Conservation (phyloP, 306 rosid genomes). For the Canavalia gladiata region DNA sequence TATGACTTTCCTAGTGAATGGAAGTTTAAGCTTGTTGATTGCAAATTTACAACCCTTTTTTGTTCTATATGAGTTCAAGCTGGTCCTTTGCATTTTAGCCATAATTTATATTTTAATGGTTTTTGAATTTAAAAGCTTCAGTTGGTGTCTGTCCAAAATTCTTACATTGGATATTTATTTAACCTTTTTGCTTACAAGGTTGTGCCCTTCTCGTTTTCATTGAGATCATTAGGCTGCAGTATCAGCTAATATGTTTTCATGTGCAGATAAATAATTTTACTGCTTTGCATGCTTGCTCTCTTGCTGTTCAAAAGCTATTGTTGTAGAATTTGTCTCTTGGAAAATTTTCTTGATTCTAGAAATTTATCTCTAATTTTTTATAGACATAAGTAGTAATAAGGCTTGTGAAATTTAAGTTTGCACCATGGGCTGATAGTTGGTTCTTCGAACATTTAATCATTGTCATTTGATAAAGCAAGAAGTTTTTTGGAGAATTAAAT, state of each 20-base stretch:
- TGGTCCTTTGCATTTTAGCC: not conserved
- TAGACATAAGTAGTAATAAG: not conserved
- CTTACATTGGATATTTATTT: not conserved
- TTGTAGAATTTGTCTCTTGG: conserved; percentile 1
- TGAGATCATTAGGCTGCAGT: conserved; percentile 17
- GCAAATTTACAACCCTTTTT: not conserved
- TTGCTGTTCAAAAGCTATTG: conserved; percentile 8
- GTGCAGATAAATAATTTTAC: conserved; percentile 21
- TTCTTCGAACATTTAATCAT: not conserved
- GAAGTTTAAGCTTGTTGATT: not conserved
- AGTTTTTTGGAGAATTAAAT: conserved; percentile 1
- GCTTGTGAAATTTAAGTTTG: not conserved
- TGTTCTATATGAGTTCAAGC: not conserved
- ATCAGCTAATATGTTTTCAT: conserved; percentile 2
- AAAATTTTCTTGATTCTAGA: not conserved
- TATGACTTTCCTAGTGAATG: not conserved
- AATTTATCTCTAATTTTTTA: not conserved
- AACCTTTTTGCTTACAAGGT: conserved; percentile 20
- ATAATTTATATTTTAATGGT: not conserved
- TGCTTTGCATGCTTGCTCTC: not conserved
- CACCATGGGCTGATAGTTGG: not conserved
- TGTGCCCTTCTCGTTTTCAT: not conserved
- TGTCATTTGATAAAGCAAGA: not conserved
- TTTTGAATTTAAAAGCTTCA: conserved; percentile 10
- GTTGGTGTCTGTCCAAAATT: conserved; percentile 6